phyloP scores from a whole-genome alignment of 495 filamentous ascomycete genomes.

The Extremus antarcticus region DNA sequence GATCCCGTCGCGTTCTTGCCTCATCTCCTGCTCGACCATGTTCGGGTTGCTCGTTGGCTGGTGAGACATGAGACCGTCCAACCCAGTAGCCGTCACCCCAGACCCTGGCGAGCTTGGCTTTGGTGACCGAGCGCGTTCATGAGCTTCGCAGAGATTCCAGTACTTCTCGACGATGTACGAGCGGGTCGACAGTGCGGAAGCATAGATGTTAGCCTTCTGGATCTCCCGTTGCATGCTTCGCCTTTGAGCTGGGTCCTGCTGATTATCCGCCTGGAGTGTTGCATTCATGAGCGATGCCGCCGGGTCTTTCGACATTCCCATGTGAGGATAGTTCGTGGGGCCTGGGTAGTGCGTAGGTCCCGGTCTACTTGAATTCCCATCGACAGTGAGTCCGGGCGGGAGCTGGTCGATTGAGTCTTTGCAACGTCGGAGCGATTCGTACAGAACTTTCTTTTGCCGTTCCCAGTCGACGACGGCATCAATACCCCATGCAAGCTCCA shows the following conservation, averaged over 20 bases:
- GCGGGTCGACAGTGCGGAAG: constrained; percentile 60
- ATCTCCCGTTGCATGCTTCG: constrained; percentile 64
- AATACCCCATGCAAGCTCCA: constrained; percentile 64
- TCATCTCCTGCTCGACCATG: constrained; percentile 44
- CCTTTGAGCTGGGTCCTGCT: constrained; percentile 28
- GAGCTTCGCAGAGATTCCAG: constrained; percentile 51
- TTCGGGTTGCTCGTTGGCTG: constrained; percentile 12
- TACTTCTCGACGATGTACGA: constrained; percentile 78
- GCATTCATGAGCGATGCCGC: constrained; percentile 5
- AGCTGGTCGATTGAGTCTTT: constrained; percentile 12
- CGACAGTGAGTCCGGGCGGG: constrained; percentile 11
- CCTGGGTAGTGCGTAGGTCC: neutral
- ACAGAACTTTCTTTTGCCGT: constrained; percentile 51
- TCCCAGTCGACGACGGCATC: constrained; percentile 61
- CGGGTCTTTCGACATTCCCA: constrained; percentile 1
- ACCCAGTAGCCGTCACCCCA: constrained; percentile 18
- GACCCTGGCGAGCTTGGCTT: constrained; percentile 21
- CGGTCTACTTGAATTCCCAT: no score
- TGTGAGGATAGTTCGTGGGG: neutral
- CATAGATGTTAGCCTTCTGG: constrained; percentile 74
- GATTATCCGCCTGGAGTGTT: constrained; percentile 3
- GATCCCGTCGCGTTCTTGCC: constrained; percentile 58
- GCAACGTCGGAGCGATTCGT: constrained; percentile 26
- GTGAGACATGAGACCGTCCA: constrained; percentile 20
- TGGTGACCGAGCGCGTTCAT: constrained; percentile 21